phyloP scores from a whole-genome alignment of 306 rosid species.

The Dalbergia cochinchinensis region DNA sequence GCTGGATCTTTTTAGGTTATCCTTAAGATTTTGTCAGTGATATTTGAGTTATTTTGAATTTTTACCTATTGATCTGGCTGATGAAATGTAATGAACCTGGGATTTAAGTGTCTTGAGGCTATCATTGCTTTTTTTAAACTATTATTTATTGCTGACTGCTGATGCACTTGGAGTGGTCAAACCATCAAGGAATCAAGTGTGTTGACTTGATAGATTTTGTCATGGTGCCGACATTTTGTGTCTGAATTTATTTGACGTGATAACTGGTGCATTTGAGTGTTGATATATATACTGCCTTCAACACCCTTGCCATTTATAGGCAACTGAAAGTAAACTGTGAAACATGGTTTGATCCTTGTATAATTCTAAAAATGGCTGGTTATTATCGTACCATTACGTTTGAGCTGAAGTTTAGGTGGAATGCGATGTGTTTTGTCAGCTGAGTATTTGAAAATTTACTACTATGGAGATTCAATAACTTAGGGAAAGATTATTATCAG shows the following conservation, averaged over 20 bases:
- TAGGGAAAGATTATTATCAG: neutral
- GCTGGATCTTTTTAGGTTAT: constrained; percentile 40
- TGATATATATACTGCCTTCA: neutral
- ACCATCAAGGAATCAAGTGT: neutral
- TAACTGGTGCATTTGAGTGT: neutral
- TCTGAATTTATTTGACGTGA: neutral
- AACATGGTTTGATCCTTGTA: neutral
- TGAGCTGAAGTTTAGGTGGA: constrained; percentile 8
- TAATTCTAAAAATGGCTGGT: neutral
- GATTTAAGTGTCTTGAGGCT: constrained; percentile 18
- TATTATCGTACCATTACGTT: neutral
- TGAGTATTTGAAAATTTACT: neutral
- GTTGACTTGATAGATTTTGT: constrained; percentile 7
- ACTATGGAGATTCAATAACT: neutral
- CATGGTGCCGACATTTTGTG: no score
- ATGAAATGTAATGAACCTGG: constrained; percentile 35
- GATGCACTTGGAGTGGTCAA: neutral
- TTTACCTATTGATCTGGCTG: constrained; percentile 49
- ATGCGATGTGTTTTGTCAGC: neutral
- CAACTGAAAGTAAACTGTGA: neutral
- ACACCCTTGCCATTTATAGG: neutral
- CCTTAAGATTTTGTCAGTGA: constrained; percentile 36
- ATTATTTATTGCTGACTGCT: neutral
- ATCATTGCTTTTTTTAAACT: neutral
- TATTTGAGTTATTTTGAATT: constrained; percentile 15